Evolutionary conservation across 768 basidiomycete genomes (phyloP), one percentile per base, ranked within the genome.

Genomic region (Mycena crocata): DNA sequence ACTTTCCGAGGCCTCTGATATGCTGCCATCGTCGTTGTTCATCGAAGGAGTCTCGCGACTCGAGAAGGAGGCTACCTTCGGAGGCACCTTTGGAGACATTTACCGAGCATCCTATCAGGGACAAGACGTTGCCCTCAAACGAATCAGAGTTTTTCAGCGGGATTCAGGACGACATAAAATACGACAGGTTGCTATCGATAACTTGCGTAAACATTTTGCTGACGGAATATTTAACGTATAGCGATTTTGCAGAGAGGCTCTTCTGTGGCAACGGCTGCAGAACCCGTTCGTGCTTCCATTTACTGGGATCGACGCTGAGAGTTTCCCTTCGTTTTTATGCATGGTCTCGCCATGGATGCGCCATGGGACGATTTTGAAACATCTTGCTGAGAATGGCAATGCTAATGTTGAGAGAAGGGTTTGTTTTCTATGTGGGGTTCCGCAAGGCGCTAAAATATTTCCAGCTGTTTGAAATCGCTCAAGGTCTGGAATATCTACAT

Each of bases 261-360:
- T 77, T 17, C 44, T 74, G 15, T 81, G 78, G 79, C 73, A 76
- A 23, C 76, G 79, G 30, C 57, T 77, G 39, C 67, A 65, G 10
- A 74, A 76, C 48, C 57, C 70, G 1, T 76, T 77, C 60, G 72
- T 83, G n/a, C 75, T 82, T 13, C 82, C 81, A 3, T 82, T 83
- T 55, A 76, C 77, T 13, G 81, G 81, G 2, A 75, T 82, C 4
- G 77, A 80, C 56, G 59, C 56, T 15, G 68, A 72, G 44, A 67
- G 64, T 15, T 73, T 78, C 48, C 69, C 71, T 17, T 64, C 73
- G 6, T 73, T 68, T 37, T 63, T 81, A n/a, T 77, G 79, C 40
- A 75, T 81, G 21, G 77, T 82, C 1, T 79, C 79, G 1, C 79
- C 81, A 13, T 82, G 79, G 81, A 81, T 81, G 80, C 37, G 69